Evolutionary conservation across 345 rosid genomes (phyloP).

Genomic region (Bruguiera sexangula): DNA sequence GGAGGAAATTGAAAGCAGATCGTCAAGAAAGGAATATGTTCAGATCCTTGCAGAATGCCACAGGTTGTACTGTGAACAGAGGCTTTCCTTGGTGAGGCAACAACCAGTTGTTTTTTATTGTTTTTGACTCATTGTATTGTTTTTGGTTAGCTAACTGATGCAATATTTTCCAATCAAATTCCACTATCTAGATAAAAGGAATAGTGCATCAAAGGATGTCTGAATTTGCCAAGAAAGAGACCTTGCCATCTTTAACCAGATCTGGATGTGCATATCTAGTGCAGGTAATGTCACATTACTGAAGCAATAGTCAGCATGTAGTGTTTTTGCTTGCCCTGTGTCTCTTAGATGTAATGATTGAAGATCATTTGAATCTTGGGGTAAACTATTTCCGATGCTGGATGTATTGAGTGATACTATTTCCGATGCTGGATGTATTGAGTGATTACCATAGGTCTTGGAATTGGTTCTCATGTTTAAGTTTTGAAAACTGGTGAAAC

Average conservation of each 20-base stretch:
- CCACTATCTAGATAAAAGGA: slow-evolving; percentile 61
- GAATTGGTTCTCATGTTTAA: not conserved
- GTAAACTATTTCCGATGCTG: not conserved
- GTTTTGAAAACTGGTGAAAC: not conserved
- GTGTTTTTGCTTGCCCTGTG: slow-evolving; percentile 1
- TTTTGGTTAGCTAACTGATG: slow-evolving; percentile 5
- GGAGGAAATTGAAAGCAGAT: slow-evolving; percentile 90
- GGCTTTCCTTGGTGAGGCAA: slow-evolving; percentile 76
- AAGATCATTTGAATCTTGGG: slow-evolving; percentile 5
- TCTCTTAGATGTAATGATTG: slow-evolving; percentile 4
- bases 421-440: too few species aligned
- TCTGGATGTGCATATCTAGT: slow-evolving; percentile 94
- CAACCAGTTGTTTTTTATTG: slow-evolving; percentile 11
- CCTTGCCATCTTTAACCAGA: slow-evolving; percentile 88
- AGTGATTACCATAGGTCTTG: not conserved
- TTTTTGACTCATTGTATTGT: not conserved
- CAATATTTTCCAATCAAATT: slow-evolving; percentile 9
- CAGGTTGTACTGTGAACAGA: slow-evolving; percentile 86
- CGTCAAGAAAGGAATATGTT: slow-evolving; percentile 82
- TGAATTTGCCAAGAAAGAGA: slow-evolving; percentile 87
- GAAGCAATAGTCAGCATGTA: not conserved
- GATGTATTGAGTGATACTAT: slow-evolving; percentile 7
- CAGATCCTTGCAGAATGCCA: slow-evolving; percentile 91
- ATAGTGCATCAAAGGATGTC: slow-evolving; percentile 84
- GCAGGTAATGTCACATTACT: slow-evolving; percentile 52